Conservation (phyloP, 768 basidiomycete species). For the Calocera viscosa region DNA sequence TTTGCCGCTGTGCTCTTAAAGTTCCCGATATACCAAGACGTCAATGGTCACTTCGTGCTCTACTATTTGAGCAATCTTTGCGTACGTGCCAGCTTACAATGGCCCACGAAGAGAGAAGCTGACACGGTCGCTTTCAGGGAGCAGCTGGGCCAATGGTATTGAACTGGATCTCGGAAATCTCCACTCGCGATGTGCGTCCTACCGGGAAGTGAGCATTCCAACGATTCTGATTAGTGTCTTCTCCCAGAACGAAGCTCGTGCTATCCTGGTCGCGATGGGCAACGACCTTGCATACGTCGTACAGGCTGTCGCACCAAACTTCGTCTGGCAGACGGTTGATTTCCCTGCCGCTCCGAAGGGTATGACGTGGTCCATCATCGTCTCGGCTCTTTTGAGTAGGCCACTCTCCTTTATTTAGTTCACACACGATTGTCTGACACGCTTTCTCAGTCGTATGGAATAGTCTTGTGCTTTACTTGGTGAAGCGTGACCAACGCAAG, state of each 20-base stretch:
- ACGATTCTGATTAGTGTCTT: neutral
- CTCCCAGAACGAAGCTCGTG: constrained; percentile 17
- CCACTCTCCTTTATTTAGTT: neutral
- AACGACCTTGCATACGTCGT: constrained; percentile 25
- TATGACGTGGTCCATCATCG: constrained; percentile 16
- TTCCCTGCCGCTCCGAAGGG: constrained; percentile 22
- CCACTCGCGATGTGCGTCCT: constrained; percentile 13
- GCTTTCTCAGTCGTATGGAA: neutral
- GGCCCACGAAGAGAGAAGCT: neutral
- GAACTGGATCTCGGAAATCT: constrained; percentile 22
- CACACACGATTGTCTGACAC: neutral
- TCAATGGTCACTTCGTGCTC: constrained; percentile 15
- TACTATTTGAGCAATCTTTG: constrained; percentile 15
- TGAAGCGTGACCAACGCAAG: neutral
- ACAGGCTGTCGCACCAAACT: constrained; percentile 23
- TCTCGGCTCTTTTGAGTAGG: constrained; percentile 17
- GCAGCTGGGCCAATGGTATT: constrained; percentile 22
- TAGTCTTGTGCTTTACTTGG: neutral
- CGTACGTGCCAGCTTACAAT: neutral
- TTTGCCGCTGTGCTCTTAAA: constrained; percentile 15
- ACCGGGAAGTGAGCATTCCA: neutral
- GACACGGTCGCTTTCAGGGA: neutral
- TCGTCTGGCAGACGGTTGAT: constrained; percentile 23
- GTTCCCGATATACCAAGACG: constrained; percentile 16
- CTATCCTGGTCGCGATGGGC: constrained; percentile 20